Base-by-base conservation (phyloP, 2,329 filamentous ascomycete species). In the Epichloe sylvatica region DNA sequence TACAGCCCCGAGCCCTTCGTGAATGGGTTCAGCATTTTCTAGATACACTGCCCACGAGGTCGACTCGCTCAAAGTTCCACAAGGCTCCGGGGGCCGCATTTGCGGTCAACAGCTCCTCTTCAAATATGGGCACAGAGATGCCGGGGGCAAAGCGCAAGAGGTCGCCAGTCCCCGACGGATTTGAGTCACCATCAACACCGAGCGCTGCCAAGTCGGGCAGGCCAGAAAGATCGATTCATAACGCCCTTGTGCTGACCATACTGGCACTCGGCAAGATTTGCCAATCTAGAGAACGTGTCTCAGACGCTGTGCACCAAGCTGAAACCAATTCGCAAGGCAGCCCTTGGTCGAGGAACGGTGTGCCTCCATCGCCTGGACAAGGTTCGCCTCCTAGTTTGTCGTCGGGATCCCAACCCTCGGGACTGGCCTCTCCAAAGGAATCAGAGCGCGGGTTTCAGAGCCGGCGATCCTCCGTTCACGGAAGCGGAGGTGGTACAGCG, bases 241-340 rank as follows among this genome's bases (percentile, higher is more conserved):
- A 86, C 56, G 89, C 89, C 0, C 74, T 97, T 38, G 78, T 96
- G 1, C 74, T 96, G 2, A 73, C 91, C 4, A 80, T 95, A 1
- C 73, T 97, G 49, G 91, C 91, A 0, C 70, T 98, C 5, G 92
- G 92, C 17, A 89, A 88, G 60, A 84, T 97, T 12, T 91, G 86
- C 58, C 63, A 72, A 8, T 66, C 75, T 55, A 72, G 70, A 42
- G 70, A 72, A 0, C 70, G 68, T 54, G 70, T 83, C 3, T 77
- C 77, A 0, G 77, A 81, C 46, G 69, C 83, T 2, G 73, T 84
- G 2, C 63, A 65, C 48, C 53, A 59, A 13, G 51, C 56, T 4
- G 64, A 69, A 13, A 54, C 55, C 8, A 45, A 59, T 35, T 57
- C 60, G n/a, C 65, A 64, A 19, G 65, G 64, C 5, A 68, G 65